Evolutionary conservation across 2,329 filamentous ascomycete species (phyloP), one percentile per base, ranked within the genome.

Genomic region (Talaromyces verruculosus): DNA sequence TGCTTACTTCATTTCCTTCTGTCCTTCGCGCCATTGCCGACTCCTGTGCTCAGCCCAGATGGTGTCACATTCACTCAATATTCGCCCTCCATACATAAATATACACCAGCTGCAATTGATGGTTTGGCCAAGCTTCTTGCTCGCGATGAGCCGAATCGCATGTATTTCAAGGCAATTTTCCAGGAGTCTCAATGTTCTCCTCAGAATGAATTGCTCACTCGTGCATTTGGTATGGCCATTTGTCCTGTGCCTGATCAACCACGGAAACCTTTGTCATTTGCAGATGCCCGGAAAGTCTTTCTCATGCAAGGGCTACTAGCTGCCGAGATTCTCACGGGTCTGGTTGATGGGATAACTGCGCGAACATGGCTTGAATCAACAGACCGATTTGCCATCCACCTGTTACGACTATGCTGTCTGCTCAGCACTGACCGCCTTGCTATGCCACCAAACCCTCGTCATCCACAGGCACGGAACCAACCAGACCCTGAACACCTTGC

Each of bases 231-330:
- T 3, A 84, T 99, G 19, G 90, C 93, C 1, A 90, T 98, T 65
- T 91, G 91, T 6, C 88, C 93, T 0, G 84, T 98, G 39, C 95
- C 95, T 0, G 91, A 94, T 49, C 84, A 84, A 43, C 84, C 86
- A 17, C 83, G 85, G 1, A 85, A 85, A 66, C 76, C 89, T 30
- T 79, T 90, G 0, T 85, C 88, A 0, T 84, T 93, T 5, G 86
- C 95, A 5, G 93, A 97, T 75, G 88, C 87, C 3, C 88, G 95
- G 65, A 97, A 96, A 77, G 90, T 95, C 0, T 89, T 92, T 72
- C 81, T 99, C 11, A 95, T 96, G 85, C 95, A 99, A 79, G 93
- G 93, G 1, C 87, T 98, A 72, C 84, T 98, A 5, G 91, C 93
- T 1, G 93, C 92, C 0, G 93, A 98, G 71, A 96, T 98, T 61